Evolutionary conservation across 306 rosid genomes (phyloP).

Genomic region (Acacia confusa): DNA sequence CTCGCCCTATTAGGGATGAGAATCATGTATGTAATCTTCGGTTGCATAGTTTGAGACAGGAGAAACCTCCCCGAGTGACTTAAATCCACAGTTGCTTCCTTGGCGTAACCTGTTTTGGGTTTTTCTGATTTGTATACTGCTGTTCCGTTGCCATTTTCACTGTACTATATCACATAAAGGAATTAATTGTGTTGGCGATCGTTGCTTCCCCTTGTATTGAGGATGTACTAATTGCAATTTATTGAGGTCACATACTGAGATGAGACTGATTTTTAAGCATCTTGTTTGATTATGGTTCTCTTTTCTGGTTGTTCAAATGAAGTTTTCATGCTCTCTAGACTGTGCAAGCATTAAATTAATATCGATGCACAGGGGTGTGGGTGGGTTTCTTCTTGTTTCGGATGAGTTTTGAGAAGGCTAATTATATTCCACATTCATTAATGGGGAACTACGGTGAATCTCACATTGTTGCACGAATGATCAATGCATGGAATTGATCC

Average conservation of each 20-base stretch:
- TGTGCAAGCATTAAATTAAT: background rate
- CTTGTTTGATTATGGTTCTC: background rate
- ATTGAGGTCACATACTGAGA: constrained; percentile 28
- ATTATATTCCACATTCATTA: background rate
- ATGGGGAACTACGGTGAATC: background rate
- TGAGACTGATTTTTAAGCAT: constrained; percentile 20
- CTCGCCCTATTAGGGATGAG: constrained; percentile 41
- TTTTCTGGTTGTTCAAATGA: background rate
- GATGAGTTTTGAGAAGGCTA: background rate
- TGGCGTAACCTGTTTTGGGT: constrained; percentile 34
- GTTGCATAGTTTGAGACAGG: constrained; percentile 37
- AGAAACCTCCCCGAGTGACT: constrained; percentile 35
- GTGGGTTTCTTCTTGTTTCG: background rate
- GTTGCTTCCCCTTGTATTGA: constrained; percentile 21
- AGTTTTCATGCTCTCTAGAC: background rate
- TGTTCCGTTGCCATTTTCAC: constrained; percentile 39
- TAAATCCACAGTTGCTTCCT: constrained; percentile 44
- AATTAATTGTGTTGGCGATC: constrained; percentile 33
- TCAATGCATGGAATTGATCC: background rate
- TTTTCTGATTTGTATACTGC: constrained; percentile 30
- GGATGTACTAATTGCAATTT: constrained; percentile 39
- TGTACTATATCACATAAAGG: constrained; percentile 38
- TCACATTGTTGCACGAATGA: background rate
- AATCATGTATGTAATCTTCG: constrained; percentile 40
- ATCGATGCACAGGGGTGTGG: background rate